phyloP scores from a whole-genome alignment of 2,329 filamentous ascomycete species.

The Penicillium sclerotiorum region DNA sequence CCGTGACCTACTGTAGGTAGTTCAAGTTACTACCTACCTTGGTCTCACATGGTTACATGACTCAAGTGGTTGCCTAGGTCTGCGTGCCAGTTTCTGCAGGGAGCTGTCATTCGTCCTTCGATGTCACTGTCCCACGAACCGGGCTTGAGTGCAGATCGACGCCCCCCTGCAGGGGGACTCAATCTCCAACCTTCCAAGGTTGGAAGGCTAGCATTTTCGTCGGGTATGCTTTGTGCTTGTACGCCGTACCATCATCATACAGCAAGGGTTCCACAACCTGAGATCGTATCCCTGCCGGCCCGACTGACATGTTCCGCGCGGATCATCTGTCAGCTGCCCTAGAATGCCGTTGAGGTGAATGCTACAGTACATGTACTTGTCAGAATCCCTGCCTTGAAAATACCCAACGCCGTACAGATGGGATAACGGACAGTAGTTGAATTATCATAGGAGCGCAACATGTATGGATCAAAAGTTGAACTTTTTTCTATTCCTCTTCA shows the following conservation, averaged over 20 bases:
- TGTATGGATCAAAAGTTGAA: too few relatives aligned
- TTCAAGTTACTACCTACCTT: too few relatives aligned
- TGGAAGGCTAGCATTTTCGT: not conserved
- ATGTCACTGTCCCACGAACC: not conserved
- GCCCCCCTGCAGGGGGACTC: not conserved
- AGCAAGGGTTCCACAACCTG: not conserved
- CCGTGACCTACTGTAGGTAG: too few relatives aligned
- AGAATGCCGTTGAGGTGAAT: too few relatives aligned
- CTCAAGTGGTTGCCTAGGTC: not conserved
- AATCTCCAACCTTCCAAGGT: not conserved
- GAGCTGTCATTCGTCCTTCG: not conserved
- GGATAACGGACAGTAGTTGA: too few relatives aligned
- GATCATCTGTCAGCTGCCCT: too few relatives aligned
- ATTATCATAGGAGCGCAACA: too few relatives aligned
- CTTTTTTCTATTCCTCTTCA: too few relatives aligned
- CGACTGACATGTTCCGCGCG: not conserved
- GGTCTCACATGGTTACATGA: not conserved
- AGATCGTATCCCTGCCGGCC: slow-evolving; percentile 2
- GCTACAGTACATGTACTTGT: too few relatives aligned
- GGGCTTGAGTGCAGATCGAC: too few relatives aligned
- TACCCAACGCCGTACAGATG: too few relatives aligned
- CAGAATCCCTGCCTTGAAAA: too few relatives aligned
- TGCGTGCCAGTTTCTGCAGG: not conserved
- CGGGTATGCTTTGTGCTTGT: not conserved
- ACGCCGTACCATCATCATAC: not conserved